Evolutionary conservation across 805 yeast genomes (phyloP).

Genomic region (Kazachstania bromeliacearum): DNA sequence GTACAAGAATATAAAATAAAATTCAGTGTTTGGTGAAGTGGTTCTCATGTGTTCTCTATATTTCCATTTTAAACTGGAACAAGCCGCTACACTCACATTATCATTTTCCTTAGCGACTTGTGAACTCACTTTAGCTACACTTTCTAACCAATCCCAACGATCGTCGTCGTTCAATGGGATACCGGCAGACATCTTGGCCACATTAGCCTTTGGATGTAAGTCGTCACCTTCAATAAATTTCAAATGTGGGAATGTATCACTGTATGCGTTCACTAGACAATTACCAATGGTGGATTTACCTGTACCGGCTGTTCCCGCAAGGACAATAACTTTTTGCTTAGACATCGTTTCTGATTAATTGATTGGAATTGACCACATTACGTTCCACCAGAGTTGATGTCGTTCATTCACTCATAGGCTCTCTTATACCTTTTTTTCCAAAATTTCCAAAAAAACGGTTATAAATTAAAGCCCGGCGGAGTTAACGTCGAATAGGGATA

Average conservation of each 20-base stretch:
- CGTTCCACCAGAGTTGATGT: no score
- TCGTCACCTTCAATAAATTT: conserved; percentile 80
- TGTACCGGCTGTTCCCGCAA: conserved; percentile 95
- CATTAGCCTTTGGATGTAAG: conserved; percentile 62
- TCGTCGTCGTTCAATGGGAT: conserved; percentile 82
- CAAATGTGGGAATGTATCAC: conserved; percentile 30
- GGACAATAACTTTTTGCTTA: conserved; percentile 39
- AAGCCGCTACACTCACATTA: conserved; percentile 48
- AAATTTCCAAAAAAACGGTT: no score
- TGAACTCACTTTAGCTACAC: conserved; percentile 37
- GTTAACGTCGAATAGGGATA: no score
- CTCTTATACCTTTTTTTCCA: no score
- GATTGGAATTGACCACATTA: not conserved
- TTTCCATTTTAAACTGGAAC: conserved; percentile 70
- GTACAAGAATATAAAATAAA: conserved; percentile 58
- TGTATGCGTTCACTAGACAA: conserved; percentile 33
- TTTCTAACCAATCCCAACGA: conserved; percentile 79
- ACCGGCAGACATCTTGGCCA: conserved; percentile 76
- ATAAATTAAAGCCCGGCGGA: no score
- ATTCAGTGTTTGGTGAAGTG: conserved; percentile 29
- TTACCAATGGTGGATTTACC: conserved; percentile 81
- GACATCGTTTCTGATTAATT: no score
- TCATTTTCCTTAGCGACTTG: conserved; percentile 27
- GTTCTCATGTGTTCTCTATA: conserved; percentile 58
- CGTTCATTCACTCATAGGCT: no score